Base-by-base conservation (phyloP, 257 asterid species). In the Solanum bukasovii region DNA sequence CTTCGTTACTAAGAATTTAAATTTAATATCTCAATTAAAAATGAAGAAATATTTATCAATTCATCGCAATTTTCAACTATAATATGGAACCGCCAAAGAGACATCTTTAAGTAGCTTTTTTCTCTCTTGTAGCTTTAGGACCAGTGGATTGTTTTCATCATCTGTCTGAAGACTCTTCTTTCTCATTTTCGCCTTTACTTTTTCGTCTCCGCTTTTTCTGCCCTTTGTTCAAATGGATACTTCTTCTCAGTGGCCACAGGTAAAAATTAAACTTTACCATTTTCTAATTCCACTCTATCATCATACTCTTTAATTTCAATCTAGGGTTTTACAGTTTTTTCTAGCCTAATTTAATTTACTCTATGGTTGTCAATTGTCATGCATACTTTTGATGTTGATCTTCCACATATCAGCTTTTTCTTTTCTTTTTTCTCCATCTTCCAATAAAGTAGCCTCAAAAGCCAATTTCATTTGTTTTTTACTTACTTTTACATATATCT, bases 171-270 rank as follows among this genome's bases (percentile, higher is more conserved):
- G 84, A 83, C 90, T 85, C 88, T 42, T 88, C 82, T 84, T 49
- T 83, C 84, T 14, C 87, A 20, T 88, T 88, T 89, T 88, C 78
- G 84, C 84, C 35, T 82, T 89, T 79, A 84, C 86, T 38, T 82
- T 89, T 74, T 86, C 88, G 89, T 84, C 88, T 88, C 86, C 67
- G 49, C 77, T 83, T 87, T 35, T 68, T 73, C 83, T 33, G n/a
- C 83, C 85, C 92, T 90, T 86, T 89, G 82, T 81, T 92, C 94
- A 93, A 86, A 96, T 95, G 98, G 98, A 96, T 94, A 91, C 94
- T 94, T 92, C 94, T 94, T 92, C 95, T 94, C 95, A 94, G 96
- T 96, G 98, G 98, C 96, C 98, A 96, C 99, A 94, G 99, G 99
- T 96, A 96, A 95, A 95, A 89, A 10, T 67, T 12, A 5, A 27